A percentile compares a stretch with the other conserved stretches of the same genome.
phyloP scores from a whole-genome alignment of 176 grass and related monocot species.

The Phoenix dactylifera region DNA sequence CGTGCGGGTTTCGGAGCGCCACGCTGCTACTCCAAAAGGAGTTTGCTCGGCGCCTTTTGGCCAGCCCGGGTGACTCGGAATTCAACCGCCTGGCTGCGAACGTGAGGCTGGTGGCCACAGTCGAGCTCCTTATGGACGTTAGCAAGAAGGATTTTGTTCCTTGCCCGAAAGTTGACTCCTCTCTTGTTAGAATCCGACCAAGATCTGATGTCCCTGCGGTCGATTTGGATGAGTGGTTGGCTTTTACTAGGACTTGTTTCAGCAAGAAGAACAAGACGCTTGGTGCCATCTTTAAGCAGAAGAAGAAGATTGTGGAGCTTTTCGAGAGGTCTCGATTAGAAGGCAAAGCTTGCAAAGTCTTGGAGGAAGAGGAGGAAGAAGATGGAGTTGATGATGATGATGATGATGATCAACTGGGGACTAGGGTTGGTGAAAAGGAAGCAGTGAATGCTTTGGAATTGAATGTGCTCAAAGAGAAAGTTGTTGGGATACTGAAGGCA shows the following conservation, averaged over 20 bases:
- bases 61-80: constrained; percentile 56
- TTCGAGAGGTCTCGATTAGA: constrained; percentile 18
- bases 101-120: constrained; percentile 43
- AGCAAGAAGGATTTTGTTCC: constrained; percentile 78
- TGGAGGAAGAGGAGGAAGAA: not conserved
- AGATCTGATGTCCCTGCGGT: constrained; percentile 3
- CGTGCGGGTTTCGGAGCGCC: constrained; percentile 43
- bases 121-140: constrained; percentile 53
- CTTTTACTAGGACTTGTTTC: constrained; percentile 65
- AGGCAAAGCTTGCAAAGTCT: not conserved
- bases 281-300: constrained; percentile 89
- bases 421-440: not conserved
- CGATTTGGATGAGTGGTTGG: constrained; percentile 65
- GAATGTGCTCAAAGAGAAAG: constrained; percentile 40
- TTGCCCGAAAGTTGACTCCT: constrained; percentile 73
- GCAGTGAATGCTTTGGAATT: constrained; percentile 24
- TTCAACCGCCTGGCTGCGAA: constrained; percentile 82
- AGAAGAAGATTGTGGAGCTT: constrained; percentile 61
- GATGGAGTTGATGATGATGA: constrained; percentile 7
- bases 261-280: constrained; percentile 86
- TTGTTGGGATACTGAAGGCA: constrained; percentile 36
- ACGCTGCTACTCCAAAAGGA: constrained; percentile 80
- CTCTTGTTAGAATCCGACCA: constrained; percentile 60
- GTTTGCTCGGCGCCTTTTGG: constrained; percentile 58
- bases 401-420: not conserved